Conservation (phyloP, 768 basidiomycete genomes). For the Astraeus odoratus region DNA sequence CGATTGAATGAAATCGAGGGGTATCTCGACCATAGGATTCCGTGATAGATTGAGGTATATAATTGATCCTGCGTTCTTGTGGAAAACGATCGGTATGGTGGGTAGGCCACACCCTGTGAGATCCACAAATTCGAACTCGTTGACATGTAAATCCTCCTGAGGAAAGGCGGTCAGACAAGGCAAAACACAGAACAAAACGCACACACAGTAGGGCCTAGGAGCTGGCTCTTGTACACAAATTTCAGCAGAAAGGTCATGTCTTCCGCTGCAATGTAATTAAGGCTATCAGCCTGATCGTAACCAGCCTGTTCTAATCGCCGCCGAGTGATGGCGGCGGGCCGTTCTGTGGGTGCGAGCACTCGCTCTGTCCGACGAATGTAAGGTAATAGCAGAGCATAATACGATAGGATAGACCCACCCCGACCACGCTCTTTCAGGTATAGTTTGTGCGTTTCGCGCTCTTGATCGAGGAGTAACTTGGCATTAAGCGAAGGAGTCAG, state of each 20-base stretch:
- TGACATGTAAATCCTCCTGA: conserved; percentile 57
- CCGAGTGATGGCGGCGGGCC: conserved; percentile 78
- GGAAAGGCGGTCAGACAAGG: conserved; percentile 1
- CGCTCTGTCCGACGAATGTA: conserved; percentile 51
- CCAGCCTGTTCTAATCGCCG: conserved; percentile 85
- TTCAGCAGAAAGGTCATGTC: conserved; percentile 81
- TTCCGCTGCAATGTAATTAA: conserved; percentile 69
- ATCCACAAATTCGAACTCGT: conserved; percentile 73
- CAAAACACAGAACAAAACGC: neutral
- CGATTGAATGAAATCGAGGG: conserved; percentile 91
- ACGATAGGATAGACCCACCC: conserved; percentile 37
- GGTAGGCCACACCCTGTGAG: conserved; percentile 74
- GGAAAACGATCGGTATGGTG: conserved; percentile 82
- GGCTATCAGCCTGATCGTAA: conserved; percentile 72
- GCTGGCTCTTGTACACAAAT: conserved; percentile 82
- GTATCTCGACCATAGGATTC: conserved; percentile 94
- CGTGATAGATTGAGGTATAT: conserved; percentile 81
- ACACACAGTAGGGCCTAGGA: conserved; percentile 57
- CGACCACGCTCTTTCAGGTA: conserved; percentile 73
- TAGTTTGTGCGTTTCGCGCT: conserved; percentile 55
- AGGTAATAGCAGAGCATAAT: neutral
- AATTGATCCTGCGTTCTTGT: conserved; percentile 80
- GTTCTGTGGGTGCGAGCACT: conserved; percentile 70
- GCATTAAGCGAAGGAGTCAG: conserved; percentile 55
- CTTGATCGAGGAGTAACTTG: conserved; percentile 44